Conservation (phyloP, 2,329 filamentous ascomycete genomes). For the Scorias spongiosa region DNA sequence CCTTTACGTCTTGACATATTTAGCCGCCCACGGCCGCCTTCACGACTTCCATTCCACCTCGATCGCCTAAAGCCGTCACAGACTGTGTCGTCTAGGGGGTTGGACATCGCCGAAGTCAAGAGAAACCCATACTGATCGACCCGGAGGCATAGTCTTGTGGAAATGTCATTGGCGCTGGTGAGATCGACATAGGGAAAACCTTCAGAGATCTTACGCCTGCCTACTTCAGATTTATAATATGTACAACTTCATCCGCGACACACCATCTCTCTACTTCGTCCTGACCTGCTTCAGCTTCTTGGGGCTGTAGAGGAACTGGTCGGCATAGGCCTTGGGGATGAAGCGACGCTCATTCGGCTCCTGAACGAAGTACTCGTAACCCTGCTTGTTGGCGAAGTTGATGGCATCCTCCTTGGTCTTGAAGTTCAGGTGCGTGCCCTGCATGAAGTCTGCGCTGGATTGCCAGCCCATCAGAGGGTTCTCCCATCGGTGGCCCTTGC, state of each 20-base stretch:
- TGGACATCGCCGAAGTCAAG: too few species aligned
- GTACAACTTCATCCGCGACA: not conserved
- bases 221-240: not conserved
- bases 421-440: slow-evolving; percentile 84
- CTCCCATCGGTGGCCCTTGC: slow-evolving; percentile 93
- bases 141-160: too few species aligned
- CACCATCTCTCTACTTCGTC: slow-evolving; percentile 50
- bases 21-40: too few species aligned
- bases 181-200: too few species aligned
- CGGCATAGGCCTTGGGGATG: slow-evolving; percentile 84
- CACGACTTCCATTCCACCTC: too few species aligned
- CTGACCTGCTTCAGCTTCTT: slow-evolving; percentile 72
- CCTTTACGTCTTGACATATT: too few species aligned
- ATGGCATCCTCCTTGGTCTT: slow-evolving; percentile 90
- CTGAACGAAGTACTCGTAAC: slow-evolving; percentile 97
- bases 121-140: too few species aligned
- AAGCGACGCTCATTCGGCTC: slow-evolving; percentile 84
- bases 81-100: too few species aligned
- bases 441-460: slow-evolving; percentile 86
- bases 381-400: slow-evolving; percentile 91
- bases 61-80: too few species aligned
- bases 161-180: too few species aligned
- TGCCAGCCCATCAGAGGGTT: slow-evolving; percentile 98
- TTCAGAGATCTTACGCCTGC: too few species aligned
- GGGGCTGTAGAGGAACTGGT: slow-evolving; percentile 79